These are phyloP conservation scores for Cutaneotrichosporon sp. DNA, from an alignment of 1,284 basidiomycete species.

Conservation along the genomic window DNA sequence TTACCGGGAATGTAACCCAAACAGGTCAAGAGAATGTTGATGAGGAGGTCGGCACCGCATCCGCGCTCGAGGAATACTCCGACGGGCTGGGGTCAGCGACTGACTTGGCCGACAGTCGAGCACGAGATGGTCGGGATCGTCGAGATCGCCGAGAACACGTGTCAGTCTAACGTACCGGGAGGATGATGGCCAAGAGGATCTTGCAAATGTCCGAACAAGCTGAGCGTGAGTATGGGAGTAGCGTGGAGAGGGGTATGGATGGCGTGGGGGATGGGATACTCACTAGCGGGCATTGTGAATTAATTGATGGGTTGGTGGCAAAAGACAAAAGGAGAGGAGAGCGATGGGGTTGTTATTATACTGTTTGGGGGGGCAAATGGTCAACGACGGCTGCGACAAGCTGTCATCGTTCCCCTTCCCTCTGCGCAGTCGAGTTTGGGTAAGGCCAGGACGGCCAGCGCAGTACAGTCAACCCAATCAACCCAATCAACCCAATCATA, in stretches of 20 bases:
- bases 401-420: too few relatives aligned
- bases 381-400: too few relatives aligned
- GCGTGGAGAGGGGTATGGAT: not conserved
- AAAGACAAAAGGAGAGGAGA: conserved; percentile 3
- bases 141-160: too few relatives aligned
- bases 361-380: too few relatives aligned
- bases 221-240: conserved; percentile 7
- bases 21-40: conserved; percentile 41
- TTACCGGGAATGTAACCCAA: conserved; percentile 41
- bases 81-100: conserved; percentile 28
- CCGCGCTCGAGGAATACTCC: conserved; percentile 47
- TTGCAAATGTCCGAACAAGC: conserved; percentile 37
- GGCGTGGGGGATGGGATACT: not conserved
- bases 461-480: too few relatives aligned
- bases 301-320: not conserved
- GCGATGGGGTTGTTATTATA: too few relatives aligned
- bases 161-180: conserved; percentile 27
- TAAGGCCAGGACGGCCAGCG: too few relatives aligned
- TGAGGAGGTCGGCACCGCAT: conserved; percentile 39
- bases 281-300: conserved; percentile 7
- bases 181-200: conserved; percentile 40
- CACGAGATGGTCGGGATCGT: too few relatives aligned
- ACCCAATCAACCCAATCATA: too few relatives aligned
- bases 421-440: too few relatives aligned
- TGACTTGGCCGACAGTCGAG: too few relatives aligned